phyloP scores from a whole-genome alignment of 805 yeast species.

The Starmerella sirachaensis region DNA sequence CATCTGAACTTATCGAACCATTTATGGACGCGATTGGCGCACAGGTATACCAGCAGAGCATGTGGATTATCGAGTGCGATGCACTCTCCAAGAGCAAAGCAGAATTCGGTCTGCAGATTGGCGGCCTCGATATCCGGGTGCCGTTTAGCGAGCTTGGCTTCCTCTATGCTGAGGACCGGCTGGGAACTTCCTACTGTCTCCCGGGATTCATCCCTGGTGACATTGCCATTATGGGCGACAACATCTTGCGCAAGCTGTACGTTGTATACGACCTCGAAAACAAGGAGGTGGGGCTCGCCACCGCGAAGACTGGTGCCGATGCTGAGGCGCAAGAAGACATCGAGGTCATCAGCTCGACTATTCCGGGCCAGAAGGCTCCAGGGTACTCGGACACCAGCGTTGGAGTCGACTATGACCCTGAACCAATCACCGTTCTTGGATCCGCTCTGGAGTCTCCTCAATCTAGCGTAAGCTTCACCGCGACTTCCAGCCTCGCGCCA shows the following conservation, averaged over 20 bases:
- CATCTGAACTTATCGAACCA: slow-evolving; percentile 22
- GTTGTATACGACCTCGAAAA: slow-evolving; percentile 49
- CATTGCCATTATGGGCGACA: slow-evolving; percentile 40
- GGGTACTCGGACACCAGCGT: not conserved
- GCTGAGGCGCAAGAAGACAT: not conserved
- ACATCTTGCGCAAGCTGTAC: slow-evolving; percentile 43
- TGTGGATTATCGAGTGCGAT: slow-evolving; percentile 7
- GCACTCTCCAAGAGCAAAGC: not conserved
- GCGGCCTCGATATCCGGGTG: slow-evolving; percentile 16
- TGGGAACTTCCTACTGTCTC: not conserved
- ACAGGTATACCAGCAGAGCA: not conserved
- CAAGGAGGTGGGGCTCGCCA: slow-evolving; percentile 42
- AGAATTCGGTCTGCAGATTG: slow-evolving; percentile 6
- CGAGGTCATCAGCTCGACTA: slow-evolving; percentile 1
- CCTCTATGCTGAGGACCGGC: not conserved
- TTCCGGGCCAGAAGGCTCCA: not conserved
- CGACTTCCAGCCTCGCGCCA: no score
- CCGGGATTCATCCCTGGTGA: slow-evolving; percentile 7
- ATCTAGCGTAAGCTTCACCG: no score
- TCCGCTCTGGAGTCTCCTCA: no score
- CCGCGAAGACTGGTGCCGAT: not conserved
- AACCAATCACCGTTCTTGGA: no score
- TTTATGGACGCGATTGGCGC: slow-evolving; percentile 16
- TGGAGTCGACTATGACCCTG: not conserved
- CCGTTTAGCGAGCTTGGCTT: slow-evolving; percentile 14